Percentiles rank a stretch among this genome's conserved stretches.
Conservation (phyloP, 768 basidiomycete species). For the Serendipita vermifera region DNA sequence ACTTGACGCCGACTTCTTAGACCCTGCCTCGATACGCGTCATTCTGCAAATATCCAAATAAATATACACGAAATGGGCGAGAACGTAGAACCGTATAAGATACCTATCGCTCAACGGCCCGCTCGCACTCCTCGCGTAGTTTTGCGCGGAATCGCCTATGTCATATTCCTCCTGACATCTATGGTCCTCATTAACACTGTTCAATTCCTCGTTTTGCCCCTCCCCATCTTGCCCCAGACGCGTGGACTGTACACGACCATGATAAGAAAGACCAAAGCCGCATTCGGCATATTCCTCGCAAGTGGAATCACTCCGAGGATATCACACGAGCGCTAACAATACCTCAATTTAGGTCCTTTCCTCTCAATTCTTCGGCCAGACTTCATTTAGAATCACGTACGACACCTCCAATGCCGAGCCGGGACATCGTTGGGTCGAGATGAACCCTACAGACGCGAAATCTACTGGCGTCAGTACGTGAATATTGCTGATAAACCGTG, state of each 20-base stretch:
- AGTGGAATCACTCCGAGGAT: conserved; percentile 21
- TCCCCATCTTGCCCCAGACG: conserved; percentile 44
- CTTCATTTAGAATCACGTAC: conserved; percentile 56
- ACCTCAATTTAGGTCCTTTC: conserved; percentile 43
- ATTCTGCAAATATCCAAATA: too few relatives aligned
- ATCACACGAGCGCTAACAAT: not conserved
- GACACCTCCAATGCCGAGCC: conserved; percentile 26
- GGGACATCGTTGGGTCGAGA: conserved; percentile 30
- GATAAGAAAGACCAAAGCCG: conserved; percentile 69
- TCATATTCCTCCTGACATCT: conserved; percentile 45
- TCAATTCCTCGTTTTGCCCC: conserved; percentile 52
- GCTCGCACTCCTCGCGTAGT: conserved; percentile 19
- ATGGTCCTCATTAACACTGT: conserved; percentile 57
- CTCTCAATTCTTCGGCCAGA: conserved; percentile 73
- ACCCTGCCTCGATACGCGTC: too few relatives aligned
- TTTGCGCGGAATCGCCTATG: conserved; percentile 32
- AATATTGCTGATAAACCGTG: conserved; percentile 42
- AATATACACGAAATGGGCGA: too few relatives aligned
- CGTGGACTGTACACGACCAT: conserved; percentile 50
- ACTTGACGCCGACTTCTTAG: too few relatives aligned
- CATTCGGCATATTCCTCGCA: conserved; percentile 67
- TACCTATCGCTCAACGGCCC: conserved; percentile 24
- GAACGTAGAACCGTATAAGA: too few relatives aligned
- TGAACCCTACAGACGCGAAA: conserved; percentile 46
- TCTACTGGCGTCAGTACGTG: conserved; percentile 37